These are phyloP conservation scores for Phyllostachys edulis DNA, from an alignment of 176 grass and related monocot species.

Conservation along the genomic window DNA sequence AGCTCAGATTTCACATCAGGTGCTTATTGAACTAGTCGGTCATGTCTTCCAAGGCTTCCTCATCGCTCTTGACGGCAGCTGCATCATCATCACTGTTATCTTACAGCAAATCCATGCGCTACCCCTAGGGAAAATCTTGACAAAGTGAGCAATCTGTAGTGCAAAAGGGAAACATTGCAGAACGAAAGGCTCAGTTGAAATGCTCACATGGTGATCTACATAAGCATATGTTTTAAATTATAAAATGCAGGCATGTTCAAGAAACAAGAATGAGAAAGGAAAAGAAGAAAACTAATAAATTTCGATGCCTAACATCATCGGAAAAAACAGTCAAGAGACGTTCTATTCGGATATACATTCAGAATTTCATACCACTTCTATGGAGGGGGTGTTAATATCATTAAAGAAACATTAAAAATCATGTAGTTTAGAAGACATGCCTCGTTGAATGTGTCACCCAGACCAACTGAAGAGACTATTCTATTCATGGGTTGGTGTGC, in stretches of 20 bases:
- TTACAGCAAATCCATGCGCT: conserved; percentile 24
- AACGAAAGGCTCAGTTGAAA: not conserved
- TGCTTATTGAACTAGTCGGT: not conserved
- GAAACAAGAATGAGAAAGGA: not conserved
- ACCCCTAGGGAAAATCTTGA: conserved; percentile 28
- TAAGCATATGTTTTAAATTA: not conserved
- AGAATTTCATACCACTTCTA: not conserved
- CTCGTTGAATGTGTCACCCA: no score
- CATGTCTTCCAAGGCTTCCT: conserved; percentile 46
- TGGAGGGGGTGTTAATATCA: not conserved
- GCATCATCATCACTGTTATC: conserved; percentile 6
- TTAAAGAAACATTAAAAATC: not conserved
- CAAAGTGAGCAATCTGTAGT: not conserved
- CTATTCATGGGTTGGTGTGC: no score
- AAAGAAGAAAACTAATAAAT: not conserved
- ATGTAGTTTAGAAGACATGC: not conserved
- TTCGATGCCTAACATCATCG: not conserved
- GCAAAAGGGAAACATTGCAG: not conserved
- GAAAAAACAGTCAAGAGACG: not conserved
- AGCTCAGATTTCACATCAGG: not conserved
- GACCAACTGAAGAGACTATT: no score
- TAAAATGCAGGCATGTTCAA: not conserved
- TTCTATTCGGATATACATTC: not conserved
- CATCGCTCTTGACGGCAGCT: conserved; percentile 46
- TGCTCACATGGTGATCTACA: not conserved